Evolutionary conservation across 2,329 filamentous ascomycete species (phyloP), one percentile per base, ranked within the genome.

Genomic region (Colletotrichum tropicale): DNA sequence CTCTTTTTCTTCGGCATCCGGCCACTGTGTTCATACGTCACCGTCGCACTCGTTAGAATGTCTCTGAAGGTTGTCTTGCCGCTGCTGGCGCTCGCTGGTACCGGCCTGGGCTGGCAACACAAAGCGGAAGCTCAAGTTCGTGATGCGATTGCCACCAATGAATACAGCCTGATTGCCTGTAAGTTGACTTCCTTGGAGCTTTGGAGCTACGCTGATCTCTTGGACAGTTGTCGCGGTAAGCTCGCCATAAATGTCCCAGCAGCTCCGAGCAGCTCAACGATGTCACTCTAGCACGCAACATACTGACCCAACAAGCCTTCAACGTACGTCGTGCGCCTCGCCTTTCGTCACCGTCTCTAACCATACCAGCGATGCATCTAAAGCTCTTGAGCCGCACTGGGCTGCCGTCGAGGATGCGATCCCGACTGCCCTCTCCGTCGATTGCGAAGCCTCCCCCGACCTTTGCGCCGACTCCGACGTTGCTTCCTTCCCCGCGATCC

Each of bases 401-500:
- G 67, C 18, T 1, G 30, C 74, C 2, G 76, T 83, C 8, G 76
- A 80, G 36, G 76, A 81, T 43, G 73, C 74, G 7, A 76, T 80
- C 52, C 66, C 67, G 55, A 73, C 58, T 16, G 70, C 85, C 3
- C 71, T 84, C 32, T 86, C 83, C 71, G 78, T 89, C 21, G 85
- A 89, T 80, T 89, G 88, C 78, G 79, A 80, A 5, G 71, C 77
- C 2, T 78, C 82, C 4, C n/a, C 78, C 4, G 75, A 80, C 8
- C 77, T 88, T n/a, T 90, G 88, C 78, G 77, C 81, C 65, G 83
- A 86, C 30, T 80, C 84, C 61, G 82, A 84, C 28, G 81, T 90
- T 34, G 81, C 82, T 15, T 88, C 88, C 1, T 88, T 87, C 74
- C 88, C 88, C 4, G 82, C 88, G 8, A 84, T 90, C 43, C 84